A percentile compares a stretch with the other conserved stretches of the same genome.
phyloP scores from a whole-genome alignment of 345 rosid genomes.

The Toxicodendron radicans region DNA sequence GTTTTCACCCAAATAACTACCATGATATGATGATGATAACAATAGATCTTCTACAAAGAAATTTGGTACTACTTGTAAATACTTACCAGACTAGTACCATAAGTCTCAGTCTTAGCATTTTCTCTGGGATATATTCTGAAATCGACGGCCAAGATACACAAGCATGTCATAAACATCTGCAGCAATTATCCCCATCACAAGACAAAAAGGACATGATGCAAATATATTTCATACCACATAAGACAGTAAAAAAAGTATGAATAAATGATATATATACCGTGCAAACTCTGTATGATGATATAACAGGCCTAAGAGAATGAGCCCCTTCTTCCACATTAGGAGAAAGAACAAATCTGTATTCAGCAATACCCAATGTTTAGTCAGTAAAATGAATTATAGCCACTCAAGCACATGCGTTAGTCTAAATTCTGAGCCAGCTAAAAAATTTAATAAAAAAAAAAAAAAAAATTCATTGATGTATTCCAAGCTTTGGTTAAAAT shows the following conservation, averaged over 20 bases:
- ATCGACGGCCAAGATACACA: conserved; percentile 93
- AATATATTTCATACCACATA: conserved; percentile 1
- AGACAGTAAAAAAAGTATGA: conserved; percentile 3
- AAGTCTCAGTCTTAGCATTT: conserved; percentile 86
- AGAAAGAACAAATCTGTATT: conserved; percentile 40
- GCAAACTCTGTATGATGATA: conserved; percentile 68
- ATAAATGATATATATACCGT: conserved; percentile 40
- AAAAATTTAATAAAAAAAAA: neutral
- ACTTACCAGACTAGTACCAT: conserved; percentile 81
- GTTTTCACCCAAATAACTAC: too few species aligned
- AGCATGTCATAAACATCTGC: conserved; percentile 80
- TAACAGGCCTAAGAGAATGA: conserved; percentile 44
- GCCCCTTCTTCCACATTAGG: conserved; percentile 35
- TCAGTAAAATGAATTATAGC: neutral
- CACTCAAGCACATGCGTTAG: neutral
- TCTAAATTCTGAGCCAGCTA: neutral
- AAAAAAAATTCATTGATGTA: neutral
- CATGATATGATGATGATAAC: neutral
- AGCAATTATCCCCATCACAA: conserved; percentile 21
- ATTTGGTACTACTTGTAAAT: conserved; percentile 17
- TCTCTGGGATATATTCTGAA: conserved; percentile 83
- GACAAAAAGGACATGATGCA: conserved; percentile 15
- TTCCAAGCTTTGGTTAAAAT: neutral
- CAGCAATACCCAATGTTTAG: conserved; percentile 11
- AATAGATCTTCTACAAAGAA: neutral